Evolutionary conservation across 257 asterid species (phyloP).

Genomic region (Cruciata laevipes): DNA sequence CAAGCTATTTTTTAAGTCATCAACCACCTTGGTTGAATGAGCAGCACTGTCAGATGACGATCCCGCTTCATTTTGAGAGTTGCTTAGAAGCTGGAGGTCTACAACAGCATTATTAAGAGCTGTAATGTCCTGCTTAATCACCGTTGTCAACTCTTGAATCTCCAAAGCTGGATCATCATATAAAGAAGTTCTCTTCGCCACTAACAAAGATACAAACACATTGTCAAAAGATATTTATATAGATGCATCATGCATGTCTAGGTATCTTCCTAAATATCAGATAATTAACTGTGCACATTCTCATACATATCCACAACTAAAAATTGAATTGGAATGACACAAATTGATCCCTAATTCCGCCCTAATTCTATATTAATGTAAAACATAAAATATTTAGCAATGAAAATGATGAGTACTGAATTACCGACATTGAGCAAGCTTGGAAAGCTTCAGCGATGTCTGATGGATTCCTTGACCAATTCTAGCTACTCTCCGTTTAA

Average conservation of each 20-base stretch:
- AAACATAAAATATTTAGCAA: neutral
- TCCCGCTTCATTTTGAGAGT: constrained; percentile 51
- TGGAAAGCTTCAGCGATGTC: constrained; percentile 85
- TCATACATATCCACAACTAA: neutral
- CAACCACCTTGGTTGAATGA: constrained; percentile 89
- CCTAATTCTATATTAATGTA: neutral
- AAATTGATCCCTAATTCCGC: neutral
- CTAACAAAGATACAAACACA: constrained; percentile 28
- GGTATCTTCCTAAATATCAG: neutral
- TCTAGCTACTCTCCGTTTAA: constrained; percentile 74
- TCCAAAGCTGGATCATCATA: constrained; percentile 93
- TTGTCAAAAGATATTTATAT: neutral
- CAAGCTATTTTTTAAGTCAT: constrained; percentile 83
- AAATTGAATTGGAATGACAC: neutral
- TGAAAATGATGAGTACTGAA: neutral
- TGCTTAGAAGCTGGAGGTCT: constrained; percentile 75
- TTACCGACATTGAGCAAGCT: constrained; percentile 78
- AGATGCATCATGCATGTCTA: neutral
- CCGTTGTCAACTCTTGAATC: constrained; percentile 87
- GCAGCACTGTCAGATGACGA: constrained; percentile 63
- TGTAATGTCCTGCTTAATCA: constrained; percentile 89
- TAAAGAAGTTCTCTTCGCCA: constrained; percentile 88
- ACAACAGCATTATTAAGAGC: constrained; percentile 87
- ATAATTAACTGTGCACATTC: neutral
- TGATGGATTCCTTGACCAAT: constrained; percentile 85